Conservation (phyloP, 257 asterid species). For the Solanum medicagineum region DNA sequence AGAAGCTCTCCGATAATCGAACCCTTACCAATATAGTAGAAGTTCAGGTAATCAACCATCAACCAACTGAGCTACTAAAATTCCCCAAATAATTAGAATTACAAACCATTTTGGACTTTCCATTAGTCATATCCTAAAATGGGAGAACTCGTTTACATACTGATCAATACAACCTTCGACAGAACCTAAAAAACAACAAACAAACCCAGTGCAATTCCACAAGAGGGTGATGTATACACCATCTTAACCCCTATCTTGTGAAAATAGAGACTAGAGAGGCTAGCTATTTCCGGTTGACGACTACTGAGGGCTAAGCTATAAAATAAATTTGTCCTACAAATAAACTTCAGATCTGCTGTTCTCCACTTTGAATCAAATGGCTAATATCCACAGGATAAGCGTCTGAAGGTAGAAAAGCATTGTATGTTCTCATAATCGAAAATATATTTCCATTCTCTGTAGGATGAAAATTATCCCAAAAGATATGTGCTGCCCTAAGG, state of each 20-base stretch:
- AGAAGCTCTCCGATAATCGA: background rate
- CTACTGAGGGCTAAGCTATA: background rate
- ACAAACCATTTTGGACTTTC: background rate
- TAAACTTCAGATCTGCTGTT: background rate
- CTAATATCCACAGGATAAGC: slow-evolving; percentile 22
- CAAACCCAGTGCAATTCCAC: background rate
- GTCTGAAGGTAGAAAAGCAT: slow-evolving; percentile 5
- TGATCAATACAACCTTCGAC: background rate
- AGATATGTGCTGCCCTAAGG: slow-evolving; percentile 8
- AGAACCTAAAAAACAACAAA: background rate
- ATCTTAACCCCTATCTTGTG: background rate
- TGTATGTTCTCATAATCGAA: slow-evolving; percentile 18
- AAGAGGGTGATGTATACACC: background rate
- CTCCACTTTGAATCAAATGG: background rate
- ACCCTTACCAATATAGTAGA: background rate
- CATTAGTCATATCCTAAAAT: background rate
- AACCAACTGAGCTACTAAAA: too few relatives aligned
- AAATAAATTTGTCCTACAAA: background rate
- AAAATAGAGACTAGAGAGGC: background rate
- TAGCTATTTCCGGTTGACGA: background rate
- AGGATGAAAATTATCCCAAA: slow-evolving; percentile 23
- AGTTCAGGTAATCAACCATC: background rate
- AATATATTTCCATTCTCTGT: background rate
- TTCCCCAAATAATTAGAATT: too few relatives aligned
- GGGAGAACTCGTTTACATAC: background rate